Evolutionary conservation across 163 green algal species (phyloP).

Genomic region (Chloromonas sp.): DNA sequence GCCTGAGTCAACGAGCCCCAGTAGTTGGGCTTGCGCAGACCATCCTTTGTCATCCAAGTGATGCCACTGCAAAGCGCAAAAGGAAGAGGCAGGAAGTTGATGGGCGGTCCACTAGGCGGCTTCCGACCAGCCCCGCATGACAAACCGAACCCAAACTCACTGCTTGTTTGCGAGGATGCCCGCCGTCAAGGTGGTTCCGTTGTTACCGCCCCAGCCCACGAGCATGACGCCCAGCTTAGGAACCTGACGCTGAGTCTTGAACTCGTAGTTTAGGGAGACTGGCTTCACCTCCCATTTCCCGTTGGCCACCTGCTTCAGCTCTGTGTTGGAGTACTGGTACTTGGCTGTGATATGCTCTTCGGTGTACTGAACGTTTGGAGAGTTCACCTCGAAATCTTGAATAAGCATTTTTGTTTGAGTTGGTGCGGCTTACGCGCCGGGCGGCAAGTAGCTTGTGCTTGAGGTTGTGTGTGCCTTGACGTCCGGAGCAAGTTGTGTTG

Average conservation of each 20-base stretch:
- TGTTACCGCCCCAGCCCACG: slow-evolving; percentile 97
- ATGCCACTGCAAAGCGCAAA: slow-evolving; percentile 69
- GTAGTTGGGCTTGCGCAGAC: slow-evolving; percentile 94
- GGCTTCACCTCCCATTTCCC: slow-evolving; percentile 78
- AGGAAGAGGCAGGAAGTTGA: background rate
- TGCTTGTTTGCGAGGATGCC: slow-evolving; percentile 96
- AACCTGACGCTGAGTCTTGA: slow-evolving; percentile 76
- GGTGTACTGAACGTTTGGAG: slow-evolving; percentile 75
- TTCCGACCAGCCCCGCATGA: background rate
- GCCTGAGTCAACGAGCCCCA: slow-evolving; percentile 93
- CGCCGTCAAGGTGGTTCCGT: slow-evolving; percentile 91
- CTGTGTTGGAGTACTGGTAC: slow-evolving; percentile 85
- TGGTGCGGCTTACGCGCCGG: too few species aligned
- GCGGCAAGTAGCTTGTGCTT: too few species aligned
- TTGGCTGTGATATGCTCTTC: slow-evolving; percentile 72
- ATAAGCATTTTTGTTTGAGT: slow-evolving; percentile 52
- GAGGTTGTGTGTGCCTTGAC: too few species aligned
- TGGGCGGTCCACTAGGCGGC: background rate
- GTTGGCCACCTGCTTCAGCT: slow-evolving; percentile 54
- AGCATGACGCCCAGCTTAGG: slow-evolving; percentile 99
- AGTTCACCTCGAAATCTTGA: slow-evolving; percentile 80
- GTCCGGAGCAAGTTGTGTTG: too few species aligned
- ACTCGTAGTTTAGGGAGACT: slow-evolving; percentile 65
- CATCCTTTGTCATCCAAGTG: slow-evolving; percentile 98
- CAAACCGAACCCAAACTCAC: slow-evolving; percentile 46